phyloP scores from a whole-genome alignment of 495 filamentous ascomycete genomes.

The Cryomyces minteri region DNA sequence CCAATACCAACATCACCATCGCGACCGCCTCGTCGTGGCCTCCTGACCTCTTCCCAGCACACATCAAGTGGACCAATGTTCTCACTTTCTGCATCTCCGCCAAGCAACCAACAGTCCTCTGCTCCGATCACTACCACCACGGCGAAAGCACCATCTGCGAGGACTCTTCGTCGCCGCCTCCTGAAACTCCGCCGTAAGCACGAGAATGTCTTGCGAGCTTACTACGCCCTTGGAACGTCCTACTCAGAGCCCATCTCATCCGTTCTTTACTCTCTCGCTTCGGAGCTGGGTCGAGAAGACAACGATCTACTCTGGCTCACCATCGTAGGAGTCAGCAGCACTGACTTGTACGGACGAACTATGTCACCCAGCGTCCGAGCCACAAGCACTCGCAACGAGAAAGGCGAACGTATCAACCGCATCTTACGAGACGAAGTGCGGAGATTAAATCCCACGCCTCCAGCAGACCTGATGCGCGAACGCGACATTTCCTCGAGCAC shows the following conservation, averaged over 20 bases:
- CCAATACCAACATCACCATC: constrained; percentile 26
- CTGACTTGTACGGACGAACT: constrained; percentile 78
- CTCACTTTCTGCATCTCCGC: constrained; percentile 25
- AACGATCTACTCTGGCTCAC: constrained; percentile 91
- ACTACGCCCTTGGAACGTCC: constrained; percentile 73
- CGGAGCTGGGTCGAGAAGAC: constrained; percentile 87
- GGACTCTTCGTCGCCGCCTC: constrained; percentile 50
- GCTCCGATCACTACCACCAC: constrained; percentile 34
- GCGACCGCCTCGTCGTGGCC: constrained; percentile 18
- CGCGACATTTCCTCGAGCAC: constrained; percentile 33
- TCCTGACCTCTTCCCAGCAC: constrained; percentile 7
- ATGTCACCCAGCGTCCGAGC: constrained; percentile 41
- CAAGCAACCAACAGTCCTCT: constrained; percentile 26
- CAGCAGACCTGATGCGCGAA: constrained; percentile 34
- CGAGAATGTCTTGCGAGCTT: constrained; percentile 49
- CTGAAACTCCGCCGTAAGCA: constrained; percentile 59
- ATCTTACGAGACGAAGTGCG: constrained; percentile 86
- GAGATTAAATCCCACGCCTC: constrained; percentile 72
- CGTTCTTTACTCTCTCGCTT: constrained; percentile 83
- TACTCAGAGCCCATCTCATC: constrained; percentile 92
- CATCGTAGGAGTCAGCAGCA: constrained; percentile 79
- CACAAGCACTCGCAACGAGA: constrained; percentile 63
- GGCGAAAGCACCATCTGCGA: constrained; percentile 43
- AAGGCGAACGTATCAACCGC: constrained; percentile 68
- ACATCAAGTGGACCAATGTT: constrained; percentile 21